A percentile compares a stretch with the other conserved stretches of the same genome.
Conservation (phyloP, 2,329 filamentous ascomycete species). For the Arthrobotrys sinensis region DNA sequence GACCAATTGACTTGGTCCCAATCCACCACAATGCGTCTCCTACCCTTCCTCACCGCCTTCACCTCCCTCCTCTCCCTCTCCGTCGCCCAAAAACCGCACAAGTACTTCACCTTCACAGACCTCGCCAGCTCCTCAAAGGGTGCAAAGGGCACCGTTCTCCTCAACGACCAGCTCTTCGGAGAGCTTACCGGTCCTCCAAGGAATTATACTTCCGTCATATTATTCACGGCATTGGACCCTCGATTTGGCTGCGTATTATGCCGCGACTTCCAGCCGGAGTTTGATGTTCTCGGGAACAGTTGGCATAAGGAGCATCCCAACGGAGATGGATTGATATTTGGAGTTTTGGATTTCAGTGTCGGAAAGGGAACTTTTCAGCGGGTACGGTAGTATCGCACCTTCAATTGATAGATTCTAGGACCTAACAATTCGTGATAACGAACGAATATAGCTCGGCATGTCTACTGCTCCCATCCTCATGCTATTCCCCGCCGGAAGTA, state of each 20-base stretch:
- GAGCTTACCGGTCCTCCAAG: conserved; percentile 82
- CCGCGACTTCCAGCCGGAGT: conserved; percentile 92
- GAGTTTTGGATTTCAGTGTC: conserved; percentile 87
- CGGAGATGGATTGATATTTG: conserved; percentile 81
- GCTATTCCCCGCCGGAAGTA: conserved; percentile 83
- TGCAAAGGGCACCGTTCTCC: conserved; percentile 69
- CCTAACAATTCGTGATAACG: conserved; percentile 13
- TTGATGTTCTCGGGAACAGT: conserved; percentile 86
- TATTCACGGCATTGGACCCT: conserved; percentile 87
- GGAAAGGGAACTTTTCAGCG: conserved; percentile 87
- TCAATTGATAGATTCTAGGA: conserved; percentile 36
- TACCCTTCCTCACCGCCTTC: conserved; percentile 44
- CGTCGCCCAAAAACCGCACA: conserved; percentile 58
- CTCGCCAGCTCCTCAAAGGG: conserved; percentile 57
- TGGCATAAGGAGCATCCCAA: conserved; percentile 89
- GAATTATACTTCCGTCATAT: conserved; percentile 85
- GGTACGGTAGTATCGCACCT: conserved; percentile 52
- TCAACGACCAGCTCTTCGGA: conserved; percentile 82
- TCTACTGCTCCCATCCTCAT: conserved; percentile 94
- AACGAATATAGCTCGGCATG: conserved; percentile 82
- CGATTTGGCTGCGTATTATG: conserved; percentile 90
- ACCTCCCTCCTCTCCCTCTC: conserved; percentile 53
- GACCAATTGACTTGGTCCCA: conserved; percentile 58
- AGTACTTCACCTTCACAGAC: conserved; percentile 61
- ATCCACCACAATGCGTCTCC: conserved; percentile 52